Evolutionary conservation across 2,329 filamentous ascomycete genomes (phyloP).

Genomic region (Ambrosiella cleistominuta): DNA sequence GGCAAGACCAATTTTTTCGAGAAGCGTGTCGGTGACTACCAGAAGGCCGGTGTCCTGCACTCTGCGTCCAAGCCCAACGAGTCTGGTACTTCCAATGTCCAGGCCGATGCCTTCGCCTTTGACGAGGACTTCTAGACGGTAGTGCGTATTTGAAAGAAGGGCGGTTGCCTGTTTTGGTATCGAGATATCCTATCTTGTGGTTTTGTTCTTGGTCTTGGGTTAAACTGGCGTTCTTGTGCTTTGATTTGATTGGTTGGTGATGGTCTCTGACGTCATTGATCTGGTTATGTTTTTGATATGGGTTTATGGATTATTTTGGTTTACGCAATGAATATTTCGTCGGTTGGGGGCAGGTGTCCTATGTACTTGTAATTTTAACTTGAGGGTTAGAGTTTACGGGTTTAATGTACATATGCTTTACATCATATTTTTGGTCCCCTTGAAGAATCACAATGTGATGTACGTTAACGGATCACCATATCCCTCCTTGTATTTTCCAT

Average conservation of each 20-base stretch:
- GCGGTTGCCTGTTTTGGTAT: slow-evolving; percentile 1
- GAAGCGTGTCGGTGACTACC: slow-evolving; percentile 98
- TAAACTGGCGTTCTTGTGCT: not conserved
- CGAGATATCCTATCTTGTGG: slow-evolving; percentile 9
- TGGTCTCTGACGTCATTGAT: not conserved
- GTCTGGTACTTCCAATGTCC: slow-evolving; percentile 27
- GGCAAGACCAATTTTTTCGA: slow-evolving; percentile 99
- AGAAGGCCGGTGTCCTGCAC: slow-evolving; percentile 97
- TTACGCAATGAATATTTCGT: not conserved
- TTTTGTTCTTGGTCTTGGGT: slow-evolving; percentile 10
- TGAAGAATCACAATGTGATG: too few relatives aligned
- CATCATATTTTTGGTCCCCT: too few relatives aligned
- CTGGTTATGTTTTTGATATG: slow-evolving; percentile 3
- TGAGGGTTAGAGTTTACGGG: not conserved
- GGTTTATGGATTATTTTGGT: not conserved
- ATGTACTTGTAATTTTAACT: not conserved
- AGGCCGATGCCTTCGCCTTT: slow-evolving; percentile 71
- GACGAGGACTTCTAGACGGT: slow-evolving; percentile 85
- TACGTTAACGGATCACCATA: too few relatives aligned
- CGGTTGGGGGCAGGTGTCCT: not conserved
- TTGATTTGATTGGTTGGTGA: slow-evolving; percentile 9
- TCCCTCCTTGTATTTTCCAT: not conserved
- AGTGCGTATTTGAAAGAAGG: slow-evolving; percentile 4
- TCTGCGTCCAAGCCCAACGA: slow-evolving; percentile 57
- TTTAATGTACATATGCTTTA: too few relatives aligned